These are phyloP conservation scores for Luzula sylvatica DNA, from an alignment of 176 grass and related monocot species.

Conservation along the genomic window DNA sequence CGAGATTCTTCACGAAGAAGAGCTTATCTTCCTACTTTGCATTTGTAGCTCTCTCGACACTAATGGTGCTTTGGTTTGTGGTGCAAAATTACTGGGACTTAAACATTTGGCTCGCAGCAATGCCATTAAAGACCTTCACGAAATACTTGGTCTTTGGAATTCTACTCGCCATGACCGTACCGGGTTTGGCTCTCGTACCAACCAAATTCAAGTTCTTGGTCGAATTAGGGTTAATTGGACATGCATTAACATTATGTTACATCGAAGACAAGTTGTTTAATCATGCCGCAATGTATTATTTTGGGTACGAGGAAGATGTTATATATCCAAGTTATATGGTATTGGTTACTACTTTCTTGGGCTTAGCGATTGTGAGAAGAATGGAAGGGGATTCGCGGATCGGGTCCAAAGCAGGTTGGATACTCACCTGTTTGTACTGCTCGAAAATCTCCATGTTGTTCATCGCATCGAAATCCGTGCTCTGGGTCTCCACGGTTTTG, in stretches of 20 bases:
- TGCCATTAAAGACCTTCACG: constrained; percentile 87
- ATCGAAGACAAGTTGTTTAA: constrained; percentile 94
- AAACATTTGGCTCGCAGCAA: constrained; percentile 96
- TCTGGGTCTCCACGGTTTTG: constrained; percentile 85
- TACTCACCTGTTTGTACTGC: constrained; percentile 84
- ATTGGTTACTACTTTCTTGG: constrained; percentile 71
- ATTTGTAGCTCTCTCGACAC: constrained; percentile 77
- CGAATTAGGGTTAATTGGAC: constrained; percentile 76
- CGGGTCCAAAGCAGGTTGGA: constrained; percentile 81
- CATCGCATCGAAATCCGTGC: constrained; percentile 82
- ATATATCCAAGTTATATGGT: constrained; percentile 98
- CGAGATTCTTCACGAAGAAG: constrained; percentile 92
- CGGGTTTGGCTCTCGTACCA: constrained; percentile 80
- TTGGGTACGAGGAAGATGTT: constrained; percentile 82
- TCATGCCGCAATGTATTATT: constrained; percentile 83
- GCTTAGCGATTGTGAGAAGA: constrained; percentile 73
- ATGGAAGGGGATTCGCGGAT: constrained; percentile 64
- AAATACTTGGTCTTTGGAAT: constrained; percentile 79
- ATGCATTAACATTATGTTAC: constrained; percentile 79
- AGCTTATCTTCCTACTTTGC: constrained; percentile 95
- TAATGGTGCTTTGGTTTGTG: constrained; percentile 99
- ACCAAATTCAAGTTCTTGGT: constrained; percentile 60
- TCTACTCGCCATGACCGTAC: constrained; percentile 77
- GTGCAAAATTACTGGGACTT: constrained; percentile 97
- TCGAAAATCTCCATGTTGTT: constrained; percentile 92